These are phyloP conservation scores for Smallanthus sonchifolius DNA, from an alignment of 129 eudicot species.

Conservation along the genomic window DNA sequence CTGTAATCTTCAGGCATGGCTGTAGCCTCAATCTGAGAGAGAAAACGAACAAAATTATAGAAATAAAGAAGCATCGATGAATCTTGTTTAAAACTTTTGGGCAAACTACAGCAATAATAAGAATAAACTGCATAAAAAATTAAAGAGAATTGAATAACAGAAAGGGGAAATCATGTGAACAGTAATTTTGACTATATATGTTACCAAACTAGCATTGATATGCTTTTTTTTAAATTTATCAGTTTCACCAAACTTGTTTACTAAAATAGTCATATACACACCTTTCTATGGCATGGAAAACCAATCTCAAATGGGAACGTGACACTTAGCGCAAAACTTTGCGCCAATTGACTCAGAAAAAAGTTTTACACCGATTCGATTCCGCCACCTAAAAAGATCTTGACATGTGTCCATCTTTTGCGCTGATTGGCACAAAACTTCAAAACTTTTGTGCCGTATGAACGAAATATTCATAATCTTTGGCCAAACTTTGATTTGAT, in stretches of 20 bases:
- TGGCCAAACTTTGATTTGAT: not conserved
- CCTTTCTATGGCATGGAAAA: not conserved
- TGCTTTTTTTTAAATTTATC: not conserved
- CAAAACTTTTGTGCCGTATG: not conserved
- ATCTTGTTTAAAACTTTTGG: not conserved
- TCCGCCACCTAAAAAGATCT: not conserved
- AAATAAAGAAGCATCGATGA: not conserved
- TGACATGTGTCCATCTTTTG: not conserved
- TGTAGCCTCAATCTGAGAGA: slow-evolving; percentile 75
- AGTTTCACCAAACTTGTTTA: not conserved
- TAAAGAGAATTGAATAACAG: not conserved
- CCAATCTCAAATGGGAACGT: not conserved
- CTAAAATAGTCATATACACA: not conserved
- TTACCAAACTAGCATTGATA: not conserved
- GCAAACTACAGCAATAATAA: not conserved
- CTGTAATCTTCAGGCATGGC: slow-evolving; percentile 88
- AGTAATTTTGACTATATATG: not conserved
- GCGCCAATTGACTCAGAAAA: not conserved
- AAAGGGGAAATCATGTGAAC: not conserved
- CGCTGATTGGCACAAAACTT: not conserved
- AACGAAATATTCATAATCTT: not conserved
- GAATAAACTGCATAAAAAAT: not conserved
- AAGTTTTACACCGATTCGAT: not conserved
- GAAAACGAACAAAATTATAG: not conserved
- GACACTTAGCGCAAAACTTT: not conserved